phyloP scores from a whole-genome alignment of 2,329 filamentous ascomycete genomes.

The Ascomycota sp. region DNA sequence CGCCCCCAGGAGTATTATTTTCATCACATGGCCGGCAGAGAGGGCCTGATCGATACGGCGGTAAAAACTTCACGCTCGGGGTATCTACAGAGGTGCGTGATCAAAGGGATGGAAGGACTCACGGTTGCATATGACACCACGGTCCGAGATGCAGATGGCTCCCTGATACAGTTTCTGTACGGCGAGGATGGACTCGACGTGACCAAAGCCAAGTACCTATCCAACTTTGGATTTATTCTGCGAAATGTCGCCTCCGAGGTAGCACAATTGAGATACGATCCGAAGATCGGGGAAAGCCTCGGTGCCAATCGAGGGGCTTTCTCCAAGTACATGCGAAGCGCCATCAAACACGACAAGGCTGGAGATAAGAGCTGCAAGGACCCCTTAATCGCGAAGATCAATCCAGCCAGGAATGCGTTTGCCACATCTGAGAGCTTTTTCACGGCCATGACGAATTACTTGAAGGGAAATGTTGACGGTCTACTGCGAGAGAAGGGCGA shows the following conservation, averaged over 20 bases:
- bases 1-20: conserved; percentile 97
- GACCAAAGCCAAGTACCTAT: conserved; percentile 80
- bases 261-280: conserved; percentile 50
- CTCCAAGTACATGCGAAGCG: conserved; percentile 63
- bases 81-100: conserved; percentile 87
- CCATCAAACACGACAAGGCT: conserved; percentile 49
- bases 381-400: conserved; percentile 51
- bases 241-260: conserved; percentile 70
- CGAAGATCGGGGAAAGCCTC: conserved; percentile 22
- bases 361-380: conserved; percentile 41
- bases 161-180: conserved; percentile 85
- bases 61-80: conserved; percentile 96
- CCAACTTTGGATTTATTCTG: conserved; percentile 75
- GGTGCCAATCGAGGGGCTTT: conserved; percentile 35
- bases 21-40: conserved; percentile 96
- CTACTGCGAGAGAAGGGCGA: conserved; percentile 28
- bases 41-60: conserved; percentile 95
- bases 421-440: conserved; percentile 82
- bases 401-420: conserved; percentile 60
- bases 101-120: conserved; percentile 96
- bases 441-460: conserved; percentile 49
- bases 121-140: conserved; percentile 85
- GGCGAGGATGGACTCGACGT: conserved; percentile 92
- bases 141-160: conserved; percentile 83
- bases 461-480: conserved; percentile 52